These are phyloP conservation scores for Tetradesmus lagerheimii DNA, from an alignment of 139 green algal genomes.

Conservation along the genomic window DNA sequence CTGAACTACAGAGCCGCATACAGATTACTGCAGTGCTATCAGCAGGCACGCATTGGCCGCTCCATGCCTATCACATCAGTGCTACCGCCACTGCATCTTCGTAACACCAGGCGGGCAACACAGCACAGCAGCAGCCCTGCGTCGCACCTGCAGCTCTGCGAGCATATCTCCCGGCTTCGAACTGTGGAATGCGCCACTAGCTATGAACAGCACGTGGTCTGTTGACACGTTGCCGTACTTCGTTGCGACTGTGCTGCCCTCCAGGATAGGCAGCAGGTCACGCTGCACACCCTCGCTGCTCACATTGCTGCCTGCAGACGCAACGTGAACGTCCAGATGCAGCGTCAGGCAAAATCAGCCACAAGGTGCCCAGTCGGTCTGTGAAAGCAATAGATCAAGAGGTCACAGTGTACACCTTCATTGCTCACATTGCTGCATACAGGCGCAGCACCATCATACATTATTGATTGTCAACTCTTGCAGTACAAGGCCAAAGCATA, in stretches of 20 bases:
- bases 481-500: too few relatives aligned
- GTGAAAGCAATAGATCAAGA: too few relatives aligned
- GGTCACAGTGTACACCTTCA: constrained; percentile 79
- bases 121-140: neutral
- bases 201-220: constrained; percentile 98
- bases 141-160: constrained; percentile 66
- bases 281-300: constrained; percentile 68
- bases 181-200: constrained; percentile 93
- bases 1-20: too few relatives aligned
- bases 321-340: neutral
- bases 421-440: constrained; percentile 49
- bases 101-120: neutral
- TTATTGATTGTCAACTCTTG: too few relatives aligned
- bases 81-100: too few relatives aligned
- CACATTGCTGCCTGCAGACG: constrained; percentile 29
- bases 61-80: too few relatives aligned
- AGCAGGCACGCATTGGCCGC: too few relatives aligned
- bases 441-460: too few relatives aligned
- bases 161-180: constrained; percentile 86
- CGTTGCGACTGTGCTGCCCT: constrained; percentile 85
- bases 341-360: neutral
- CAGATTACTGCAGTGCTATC: too few relatives aligned
- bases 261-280: constrained; percentile 98
- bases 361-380: neutral
- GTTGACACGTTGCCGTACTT: constrained; percentile 94